phyloP scores from a whole-genome alignment of 306 rosid genomes.

The Lathyrus tuberosus region DNA sequence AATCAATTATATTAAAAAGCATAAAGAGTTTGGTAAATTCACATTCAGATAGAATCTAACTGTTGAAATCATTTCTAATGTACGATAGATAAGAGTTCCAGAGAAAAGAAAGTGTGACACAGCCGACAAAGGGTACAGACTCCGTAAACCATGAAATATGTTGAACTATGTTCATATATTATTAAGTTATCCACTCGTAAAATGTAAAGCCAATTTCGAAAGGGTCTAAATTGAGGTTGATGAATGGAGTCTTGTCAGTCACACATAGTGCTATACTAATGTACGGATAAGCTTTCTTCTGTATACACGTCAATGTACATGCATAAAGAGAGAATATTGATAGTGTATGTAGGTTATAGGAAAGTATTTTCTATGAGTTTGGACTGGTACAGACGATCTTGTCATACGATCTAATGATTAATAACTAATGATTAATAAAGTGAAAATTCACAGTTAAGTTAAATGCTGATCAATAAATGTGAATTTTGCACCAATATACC shows the following conservation, averaged over 20 bases:
- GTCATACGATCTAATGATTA: no score
- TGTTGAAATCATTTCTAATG: not conserved
- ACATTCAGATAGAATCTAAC: not conserved
- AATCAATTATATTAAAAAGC: not conserved
- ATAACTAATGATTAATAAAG: no score
- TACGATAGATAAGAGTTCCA: not conserved
- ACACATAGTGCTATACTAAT: slow-evolving; percentile 26
- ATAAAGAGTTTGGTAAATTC: not conserved
- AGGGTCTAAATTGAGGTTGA: slow-evolving; percentile 1
- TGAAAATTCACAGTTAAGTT: no score
- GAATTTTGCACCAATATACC: no score
- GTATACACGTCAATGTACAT: slow-evolving; percentile 10
- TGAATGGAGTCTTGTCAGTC: slow-evolving; percentile 38
- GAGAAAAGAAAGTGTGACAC: slow-evolving; percentile 1
- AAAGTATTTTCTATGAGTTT: no score
- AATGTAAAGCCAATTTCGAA: slow-evolving; percentile 32
- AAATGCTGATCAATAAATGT: no score
- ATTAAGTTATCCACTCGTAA: slow-evolving; percentile 27
- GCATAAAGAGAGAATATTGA: slow-evolving; percentile 8
- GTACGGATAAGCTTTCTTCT: slow-evolving; percentile 11
- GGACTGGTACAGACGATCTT: no score
- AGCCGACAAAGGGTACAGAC: slow-evolving; percentile 37
- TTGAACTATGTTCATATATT: slow-evolving; percentile 9
- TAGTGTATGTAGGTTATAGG: not conserved
- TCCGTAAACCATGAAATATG: slow-evolving; percentile 43